Evolutionary conservation across 805 yeast genomes (phyloP), one percentile per base, ranked within the genome.

Genomic region (Lipomyces kockii): DNA sequence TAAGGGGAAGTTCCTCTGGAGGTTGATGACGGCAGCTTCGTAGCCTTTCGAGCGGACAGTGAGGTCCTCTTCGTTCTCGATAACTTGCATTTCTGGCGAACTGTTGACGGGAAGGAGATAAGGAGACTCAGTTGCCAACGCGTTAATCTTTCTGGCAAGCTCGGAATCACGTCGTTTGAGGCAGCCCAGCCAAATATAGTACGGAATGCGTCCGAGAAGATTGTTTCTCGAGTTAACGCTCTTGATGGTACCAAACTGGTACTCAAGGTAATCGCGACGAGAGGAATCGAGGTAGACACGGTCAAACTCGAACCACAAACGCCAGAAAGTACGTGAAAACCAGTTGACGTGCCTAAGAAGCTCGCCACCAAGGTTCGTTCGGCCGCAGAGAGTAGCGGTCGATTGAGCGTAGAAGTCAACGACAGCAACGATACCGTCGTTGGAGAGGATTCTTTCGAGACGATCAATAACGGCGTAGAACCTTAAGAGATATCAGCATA

Each of bases 231-330:
- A 78, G 76, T 91, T 90, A 72, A 89, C 77, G 2, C 92, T 85
- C 79, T 91, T 90, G 75, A 91, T 79, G 25, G 96, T 91, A 39
- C 96, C 96, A 74, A 90, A 90, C 74, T 85, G 84, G 79, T 91
- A 89, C 78, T 90, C 97, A 74, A 91, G 83, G 78, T 90, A 90
- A 74, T 89, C 92, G 79, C 97, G 86, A 80, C 96, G 86, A 7
- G 92, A 84, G 39, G 92, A 87, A 75, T 90, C 96, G 72, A 90
- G 83, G 74, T 86, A 88, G 2, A 90, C 96, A 65, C 88, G 84
- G 78, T 90, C 97, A 62, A 89, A 88, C 78, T 90, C 97, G 77
- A 91, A 90, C 97, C 97, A 91, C 56, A 88, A 80, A 75, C 92
- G 84, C 97, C 97, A 90, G 76, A 90, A 91, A 37, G 91, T 89